Evolutionary conservation across 2,329 filamentous ascomycete genomes (phyloP), one percentile per base, ranked within the genome.

Genomic region (Ophioceras dolichostomum): DNA sequence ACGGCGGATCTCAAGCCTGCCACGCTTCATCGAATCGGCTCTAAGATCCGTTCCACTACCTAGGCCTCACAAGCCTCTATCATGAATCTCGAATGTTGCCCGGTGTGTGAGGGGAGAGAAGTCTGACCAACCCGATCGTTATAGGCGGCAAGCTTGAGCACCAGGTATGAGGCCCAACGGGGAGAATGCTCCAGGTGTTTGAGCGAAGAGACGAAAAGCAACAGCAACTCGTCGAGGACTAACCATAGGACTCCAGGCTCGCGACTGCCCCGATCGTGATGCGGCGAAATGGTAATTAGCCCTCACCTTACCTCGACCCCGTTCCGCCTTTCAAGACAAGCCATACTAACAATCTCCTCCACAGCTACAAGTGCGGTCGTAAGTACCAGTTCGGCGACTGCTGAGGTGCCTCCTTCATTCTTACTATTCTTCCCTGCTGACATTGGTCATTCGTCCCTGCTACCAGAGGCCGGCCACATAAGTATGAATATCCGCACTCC

Each of bases 221-320:
- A 8, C 7, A 26, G 12, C 22, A 26, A 26, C 7, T 26, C 22
- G 7, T 41, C 36, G 39, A 33, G 34, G 34, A 47, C 47, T 52
- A 41, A 56, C 54, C 49, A 39, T 56, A 45, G 41, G 43, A 8
- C 39, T 22, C 24, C 48, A 86, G 83, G 83, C 83, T 54, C 82
- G 83, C 54, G 83, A 89, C 55, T 91, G 84, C 73, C 84, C 84
- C 54, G 85, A 78, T 70, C 82, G 83, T 65, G 82, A 82, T 51
- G 78, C 79, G 51, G 76, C 83, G 52, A 87, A 85, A 63, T 88
- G 83, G 82, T 87, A 67, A 60, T n/a, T n/a, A 22, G 4, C 19
- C 27, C 17, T 16, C 35, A 18, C n/a, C n/a, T n/a, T n/a, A n/a
- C n/a, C n/a, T n/a, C n/a, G n/a, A n/a, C n/a, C n/a, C n/a, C n/a